These are phyloP conservation scores for Carex littledalei DNA, from an alignment of 176 grass and related monocot species.

Conservation along the genomic window DNA sequence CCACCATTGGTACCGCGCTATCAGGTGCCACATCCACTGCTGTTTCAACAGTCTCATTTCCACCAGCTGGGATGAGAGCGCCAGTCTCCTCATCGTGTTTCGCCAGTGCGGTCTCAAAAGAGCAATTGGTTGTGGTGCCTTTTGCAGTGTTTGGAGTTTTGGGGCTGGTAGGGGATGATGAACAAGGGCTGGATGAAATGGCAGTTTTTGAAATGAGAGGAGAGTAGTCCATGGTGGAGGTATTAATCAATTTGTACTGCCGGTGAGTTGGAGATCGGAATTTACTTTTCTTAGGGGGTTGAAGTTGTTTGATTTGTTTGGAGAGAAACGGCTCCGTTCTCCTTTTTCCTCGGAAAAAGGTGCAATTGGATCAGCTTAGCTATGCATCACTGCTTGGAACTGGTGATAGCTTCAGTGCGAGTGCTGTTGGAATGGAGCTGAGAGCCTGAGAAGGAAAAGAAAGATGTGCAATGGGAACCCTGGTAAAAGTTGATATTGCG, in stretches of 20 bases:
- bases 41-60: not conserved
- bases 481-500: not conserved
- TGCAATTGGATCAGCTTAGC: not conserved
- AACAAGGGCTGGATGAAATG: not conserved
- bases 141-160: not conserved
- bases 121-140: not conserved
- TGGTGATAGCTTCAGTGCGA: no score
- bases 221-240: constrained; percentile 20
- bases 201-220: constrained; percentile 9
- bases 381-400: not conserved
- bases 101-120: constrained; percentile 5
- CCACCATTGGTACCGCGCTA: no score
- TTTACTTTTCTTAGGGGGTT: constrained; percentile 16
- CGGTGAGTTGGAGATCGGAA: not conserved
- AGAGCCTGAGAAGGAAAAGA: no score
- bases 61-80: constrained; percentile 13
- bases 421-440: no score
- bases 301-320: constrained; percentile 8
- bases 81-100: constrained; percentile 31
- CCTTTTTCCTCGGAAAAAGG: not conserved
- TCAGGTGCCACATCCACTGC: not conserved
- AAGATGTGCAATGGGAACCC: not conserved
- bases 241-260: constrained; percentile 9
- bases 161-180: not conserved
- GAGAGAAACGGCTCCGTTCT: not conserved